These are phyloP conservation scores for Triangularia verruculosa DNA, from an alignment of 2,329 filamentous ascomycete genomes.

Conservation along the genomic window DNA sequence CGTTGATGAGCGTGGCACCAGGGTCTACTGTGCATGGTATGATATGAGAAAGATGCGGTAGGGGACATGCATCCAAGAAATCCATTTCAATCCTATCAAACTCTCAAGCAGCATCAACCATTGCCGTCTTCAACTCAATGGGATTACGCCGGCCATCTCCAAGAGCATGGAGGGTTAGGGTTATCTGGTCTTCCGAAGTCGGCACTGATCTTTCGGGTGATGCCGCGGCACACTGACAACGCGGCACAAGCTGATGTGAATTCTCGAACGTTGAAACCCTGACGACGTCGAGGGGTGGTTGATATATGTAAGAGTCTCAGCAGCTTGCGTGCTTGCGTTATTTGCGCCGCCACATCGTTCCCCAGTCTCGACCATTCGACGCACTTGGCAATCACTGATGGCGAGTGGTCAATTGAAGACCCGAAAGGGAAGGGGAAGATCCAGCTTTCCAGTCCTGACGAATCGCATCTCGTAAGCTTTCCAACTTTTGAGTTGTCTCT, in stretches of 20 bases:
- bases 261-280: too few species aligned
- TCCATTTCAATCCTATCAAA: too few species aligned
- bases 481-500: not conserved
- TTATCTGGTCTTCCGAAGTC: not conserved
- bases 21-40: not conserved
- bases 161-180: not conserved
- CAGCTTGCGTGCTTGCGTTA: too few species aligned
- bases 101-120: too few species aligned
- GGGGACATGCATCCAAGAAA: not conserved
- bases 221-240: not conserved
- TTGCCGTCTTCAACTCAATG: too few species aligned
- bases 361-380: not conserved
- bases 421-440: not conserved
- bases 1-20: not conserved
- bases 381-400: not conserved
- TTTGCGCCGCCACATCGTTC: too few species aligned
- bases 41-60: not conserved
- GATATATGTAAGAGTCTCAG: too few species aligned
- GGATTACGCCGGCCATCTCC: too few species aligned
- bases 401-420: not conserved
- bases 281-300: not conserved
- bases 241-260: too few species aligned
- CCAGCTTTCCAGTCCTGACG: too few species aligned
- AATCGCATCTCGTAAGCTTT: not conserved
- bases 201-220: not conserved